Conservation (phyloP, 2,329 filamentous ascomycete species). For the Botryosphaeria dothidea region DNA sequence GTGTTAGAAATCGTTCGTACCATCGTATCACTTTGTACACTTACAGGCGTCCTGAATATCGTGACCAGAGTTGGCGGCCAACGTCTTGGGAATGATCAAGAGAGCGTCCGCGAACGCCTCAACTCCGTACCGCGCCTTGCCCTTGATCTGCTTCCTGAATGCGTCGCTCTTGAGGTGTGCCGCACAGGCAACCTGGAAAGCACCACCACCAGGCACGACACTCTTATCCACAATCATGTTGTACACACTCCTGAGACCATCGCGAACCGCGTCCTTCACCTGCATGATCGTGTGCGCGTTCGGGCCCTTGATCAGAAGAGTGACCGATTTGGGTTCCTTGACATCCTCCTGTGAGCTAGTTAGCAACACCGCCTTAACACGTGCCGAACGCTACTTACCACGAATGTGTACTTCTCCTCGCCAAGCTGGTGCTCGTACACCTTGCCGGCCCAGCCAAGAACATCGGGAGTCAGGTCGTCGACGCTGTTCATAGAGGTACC, state of each 20-base stretch:
- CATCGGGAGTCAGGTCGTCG: conserved; percentile 83
- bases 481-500: conserved; percentile 93
- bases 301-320: conserved; percentile 94
- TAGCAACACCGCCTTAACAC: conserved; percentile 21
- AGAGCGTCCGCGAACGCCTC: conserved; percentile 93
- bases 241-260: conserved; percentile 94
- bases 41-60: conserved; percentile 93
- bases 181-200: conserved; percentile 93
- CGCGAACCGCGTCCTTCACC: conserved; percentile 93
- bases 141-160: conserved; percentile 89
- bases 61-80: conserved; percentile 93
- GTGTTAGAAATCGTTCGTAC: conserved; percentile 14
- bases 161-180: conserved; percentile 82
- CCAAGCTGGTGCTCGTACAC: conserved; percentile 97
- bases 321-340: conserved; percentile 97
- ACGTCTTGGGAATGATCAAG: conserved; percentile 93
- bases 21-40: conserved; percentile 40
- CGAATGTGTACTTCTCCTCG: conserved; percentile 98
- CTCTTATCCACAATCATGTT: conserved; percentile 99
- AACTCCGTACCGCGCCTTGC: conserved; percentile 96
- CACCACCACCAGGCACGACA: conserved; percentile 90
- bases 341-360: conserved; percentile 70
- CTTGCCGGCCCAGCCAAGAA: conserved; percentile 91
- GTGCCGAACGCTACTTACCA: conserved; percentile 47
- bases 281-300: conserved; percentile 96